Evolutionary conservation across 2,329 filamentous ascomycete genomes (phyloP).

Genomic region (Xylariaceae sp.): DNA sequence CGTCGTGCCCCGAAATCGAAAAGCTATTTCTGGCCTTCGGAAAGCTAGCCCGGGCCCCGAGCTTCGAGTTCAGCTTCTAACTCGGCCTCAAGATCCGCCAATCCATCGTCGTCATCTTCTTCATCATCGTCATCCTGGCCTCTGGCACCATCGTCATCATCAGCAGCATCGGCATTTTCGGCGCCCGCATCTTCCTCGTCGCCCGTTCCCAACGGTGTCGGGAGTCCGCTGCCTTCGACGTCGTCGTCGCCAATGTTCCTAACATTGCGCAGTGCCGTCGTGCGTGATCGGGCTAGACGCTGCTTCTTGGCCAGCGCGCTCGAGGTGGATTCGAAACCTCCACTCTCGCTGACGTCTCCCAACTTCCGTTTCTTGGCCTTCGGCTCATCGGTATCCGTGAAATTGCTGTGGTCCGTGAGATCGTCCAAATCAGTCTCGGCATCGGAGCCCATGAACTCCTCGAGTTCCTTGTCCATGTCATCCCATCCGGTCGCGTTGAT

Average conservation of each 20-base stretch:
- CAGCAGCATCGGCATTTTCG: constrained; percentile 15
- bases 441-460: constrained; percentile 55
- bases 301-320: constrained; percentile 40
- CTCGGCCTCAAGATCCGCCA: constrained; percentile 45
- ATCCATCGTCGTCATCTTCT: constrained; percentile 32
- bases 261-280: constrained; percentile 38
- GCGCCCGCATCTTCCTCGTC: constrained; percentile 39
- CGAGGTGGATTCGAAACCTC: constrained; percentile 10
- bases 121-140: constrained; percentile 20
- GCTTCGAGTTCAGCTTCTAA: constrained; percentile 36
- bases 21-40: neutral
- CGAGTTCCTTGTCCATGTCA: constrained; percentile 55
- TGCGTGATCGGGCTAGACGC: constrained; percentile 36
- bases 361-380: constrained; percentile 28
- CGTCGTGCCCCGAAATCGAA: too few relatives aligned
- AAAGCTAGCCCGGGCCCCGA: constrained; percentile 18
- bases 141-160: constrained; percentile 16
- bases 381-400: constrained; percentile 34
- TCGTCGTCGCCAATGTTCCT: constrained; percentile 33
- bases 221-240: constrained; percentile 32
- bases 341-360: constrained; percentile 25
- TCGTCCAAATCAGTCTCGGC: constrained; percentile 43
- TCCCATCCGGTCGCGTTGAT: constrained; percentile 32
- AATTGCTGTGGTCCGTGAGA: constrained; percentile 28
- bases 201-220: constrained; percentile 35